phyloP scores from a whole-genome alignment of 2,329 filamentous ascomycete genomes.

The Penicillium sumatraense region DNA sequence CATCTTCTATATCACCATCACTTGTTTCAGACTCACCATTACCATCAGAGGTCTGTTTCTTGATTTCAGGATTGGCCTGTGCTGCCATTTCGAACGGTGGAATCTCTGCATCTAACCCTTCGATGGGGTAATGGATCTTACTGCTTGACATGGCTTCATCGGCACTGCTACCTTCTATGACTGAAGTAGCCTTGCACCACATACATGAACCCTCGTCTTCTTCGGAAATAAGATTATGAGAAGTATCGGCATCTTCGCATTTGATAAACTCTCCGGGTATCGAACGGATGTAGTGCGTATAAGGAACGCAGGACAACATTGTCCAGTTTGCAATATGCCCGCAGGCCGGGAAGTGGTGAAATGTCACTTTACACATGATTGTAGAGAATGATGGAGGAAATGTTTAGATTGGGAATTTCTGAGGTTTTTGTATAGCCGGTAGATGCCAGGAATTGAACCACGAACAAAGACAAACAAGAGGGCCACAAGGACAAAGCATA shows the following conservation, averaged over 20 bases:
- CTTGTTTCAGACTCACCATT: background rate
- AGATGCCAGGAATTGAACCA: background rate
- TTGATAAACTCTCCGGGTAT: background rate
- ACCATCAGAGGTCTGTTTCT: background rate
- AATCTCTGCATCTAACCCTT: constrained; percentile 5
- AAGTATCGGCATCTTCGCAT: constrained; percentile 9
- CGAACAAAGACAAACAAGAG: background rate
- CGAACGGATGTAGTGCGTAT: constrained; percentile 25
- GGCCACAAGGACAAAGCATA: background rate
- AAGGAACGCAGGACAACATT: constrained; percentile 27
- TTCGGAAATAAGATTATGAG: constrained; percentile 15
- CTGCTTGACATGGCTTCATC: background rate
- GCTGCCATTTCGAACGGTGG: constrained; percentile 7
- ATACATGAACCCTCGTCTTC: constrained; percentile 1
- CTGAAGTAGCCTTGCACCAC: background rate
- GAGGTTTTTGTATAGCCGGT: background rate
- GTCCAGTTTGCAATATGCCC: constrained; percentile 34
- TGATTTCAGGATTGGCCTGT: background rate
- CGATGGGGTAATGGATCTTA: constrained; percentile 8
- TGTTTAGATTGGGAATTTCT: background rate
- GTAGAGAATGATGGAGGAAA: background rate
- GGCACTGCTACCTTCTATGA: no score
- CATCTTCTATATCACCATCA: background rate
- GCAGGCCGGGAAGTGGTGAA: constrained; percentile 32
- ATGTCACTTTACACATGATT: constrained; percentile 33